Percentiles rank a stretch among this genome's conserved stretches.
Conservation (phyloP, 768 basidiomycete genomes). For the Sporobolomyces roseus region DNA sequence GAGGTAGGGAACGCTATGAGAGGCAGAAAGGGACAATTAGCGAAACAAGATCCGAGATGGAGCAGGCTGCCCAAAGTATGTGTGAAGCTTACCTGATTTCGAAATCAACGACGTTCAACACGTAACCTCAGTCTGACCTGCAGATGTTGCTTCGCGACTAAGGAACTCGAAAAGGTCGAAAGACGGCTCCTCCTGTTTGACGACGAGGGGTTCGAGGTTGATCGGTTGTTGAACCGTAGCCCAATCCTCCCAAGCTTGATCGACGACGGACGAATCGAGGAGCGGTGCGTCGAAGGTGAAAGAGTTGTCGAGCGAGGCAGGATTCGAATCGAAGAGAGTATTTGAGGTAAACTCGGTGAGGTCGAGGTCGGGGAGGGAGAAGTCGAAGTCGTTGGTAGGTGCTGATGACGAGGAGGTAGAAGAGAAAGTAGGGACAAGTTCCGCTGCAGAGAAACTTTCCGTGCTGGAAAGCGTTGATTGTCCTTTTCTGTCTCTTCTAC, state of each 20-base stretch:
- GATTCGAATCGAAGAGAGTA: conserved; percentile 34
- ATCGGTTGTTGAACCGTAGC: no score
- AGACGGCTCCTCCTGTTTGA: background rate
- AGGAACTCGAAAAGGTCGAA: conserved; percentile 37
- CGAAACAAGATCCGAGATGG: no score
- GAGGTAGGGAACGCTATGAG: no score
- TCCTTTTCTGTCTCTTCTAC: conserved; percentile 11
- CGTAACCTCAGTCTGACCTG: conserved; percentile 4
- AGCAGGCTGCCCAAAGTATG: no score
- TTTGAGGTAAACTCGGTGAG: conserved; percentile 22
- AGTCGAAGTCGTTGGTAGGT: conserved; percentile 1
- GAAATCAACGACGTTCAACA: conserved; percentile 24
- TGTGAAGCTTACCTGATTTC: no score
- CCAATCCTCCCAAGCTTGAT: conserved; percentile 35
- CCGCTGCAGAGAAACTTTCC: conserved; percentile 42
- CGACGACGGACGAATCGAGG: background rate
- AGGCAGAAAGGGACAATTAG: no score
- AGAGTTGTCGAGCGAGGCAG: background rate
- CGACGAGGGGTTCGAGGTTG: no score
- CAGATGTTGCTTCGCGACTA: conserved; percentile 1
- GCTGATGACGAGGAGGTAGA: background rate
- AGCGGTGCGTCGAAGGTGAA: background rate
- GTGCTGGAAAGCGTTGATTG: conserved; percentile 41
- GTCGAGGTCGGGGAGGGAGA: background rate
- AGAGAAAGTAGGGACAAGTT: conserved; percentile 24